Evolutionary conservation across 2,329 filamentous ascomycete species (phyloP).

Genomic region (Beauveria brongniartii): DNA sequence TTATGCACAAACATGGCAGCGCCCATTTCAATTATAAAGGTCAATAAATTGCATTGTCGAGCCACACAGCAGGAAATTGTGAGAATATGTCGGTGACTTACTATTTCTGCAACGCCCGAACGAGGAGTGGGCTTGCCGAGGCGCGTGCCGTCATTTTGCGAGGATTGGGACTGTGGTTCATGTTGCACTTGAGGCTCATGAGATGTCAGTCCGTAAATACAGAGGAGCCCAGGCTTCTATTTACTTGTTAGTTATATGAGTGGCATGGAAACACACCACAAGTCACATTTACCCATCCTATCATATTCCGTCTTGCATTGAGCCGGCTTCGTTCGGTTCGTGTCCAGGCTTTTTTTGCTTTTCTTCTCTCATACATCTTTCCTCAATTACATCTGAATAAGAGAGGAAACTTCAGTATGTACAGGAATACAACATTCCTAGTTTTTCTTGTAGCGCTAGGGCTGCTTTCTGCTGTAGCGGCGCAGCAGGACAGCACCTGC

Average conservation of each 20-base stretch:
- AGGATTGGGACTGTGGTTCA: neutral
- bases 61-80: neutral
- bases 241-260: neutral
- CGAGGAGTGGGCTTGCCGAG: neutral
- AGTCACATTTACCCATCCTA: neutral
- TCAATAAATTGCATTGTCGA: neutral
- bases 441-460: neutral
- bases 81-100: neutral
- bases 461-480: neutral
- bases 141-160: neutral
- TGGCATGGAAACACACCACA: neutral
- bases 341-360: neutral
- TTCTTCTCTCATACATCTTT: neutral
- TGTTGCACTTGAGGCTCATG: neutral
- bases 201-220: neutral
- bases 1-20: neutral
- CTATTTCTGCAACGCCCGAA: neutral
- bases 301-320: neutral
- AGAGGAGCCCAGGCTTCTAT: too few relatives aligned
- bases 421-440: neutral
- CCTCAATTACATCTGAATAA: neutral
- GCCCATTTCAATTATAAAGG: neutral
- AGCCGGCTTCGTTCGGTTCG: neutral
- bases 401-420: neutral
- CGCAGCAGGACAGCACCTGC: neutral